A percentile compares a stretch with the other conserved stretches of the same genome.
phyloP scores from a whole-genome alignment of 1,139 yeast genomes.

The Arxiozyma telluris region DNA sequence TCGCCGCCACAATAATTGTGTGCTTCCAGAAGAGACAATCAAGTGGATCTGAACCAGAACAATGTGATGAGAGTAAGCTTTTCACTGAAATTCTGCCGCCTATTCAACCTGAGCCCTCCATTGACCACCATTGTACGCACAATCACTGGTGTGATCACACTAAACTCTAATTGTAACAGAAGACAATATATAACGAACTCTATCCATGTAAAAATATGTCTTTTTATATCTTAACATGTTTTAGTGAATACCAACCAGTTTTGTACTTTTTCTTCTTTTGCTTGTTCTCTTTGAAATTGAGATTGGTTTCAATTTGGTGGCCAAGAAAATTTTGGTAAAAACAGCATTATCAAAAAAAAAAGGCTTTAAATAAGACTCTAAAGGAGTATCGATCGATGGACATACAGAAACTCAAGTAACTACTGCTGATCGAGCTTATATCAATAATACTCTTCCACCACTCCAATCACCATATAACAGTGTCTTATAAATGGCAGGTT shows the following conservation, averaged over 20 bases:
- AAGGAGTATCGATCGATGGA: background rate
- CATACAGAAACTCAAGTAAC: background rate
- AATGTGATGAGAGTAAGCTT: background rate
- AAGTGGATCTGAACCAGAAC: background rate
- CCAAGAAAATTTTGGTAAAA: background rate
- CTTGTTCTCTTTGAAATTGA: background rate
- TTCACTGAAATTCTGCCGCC: background rate
- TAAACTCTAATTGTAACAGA: background rate
- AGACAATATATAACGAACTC: background rate
- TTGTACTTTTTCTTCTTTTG: too few species aligned
- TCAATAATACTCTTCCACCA: background rate
- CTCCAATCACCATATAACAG: background rate
- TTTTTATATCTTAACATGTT: too few species aligned
- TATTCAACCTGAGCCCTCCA: background rate
- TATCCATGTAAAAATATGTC: background rate
- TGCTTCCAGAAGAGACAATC: constrained; percentile 9
- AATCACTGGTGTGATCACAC: constrained; percentile 1
- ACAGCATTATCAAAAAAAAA: background rate
- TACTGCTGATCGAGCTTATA: background rate
- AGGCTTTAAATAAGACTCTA: too few species aligned
- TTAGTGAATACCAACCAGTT: too few species aligned
- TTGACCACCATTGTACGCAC: background rate
- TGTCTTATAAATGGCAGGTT: constrained; percentile 21
- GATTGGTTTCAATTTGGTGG: too few species aligned
- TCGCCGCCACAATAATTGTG: constrained; percentile 10